Conservation (phyloP, 2,329 filamentous ascomycete species). For the Ophiostoma australiae region DNA sequence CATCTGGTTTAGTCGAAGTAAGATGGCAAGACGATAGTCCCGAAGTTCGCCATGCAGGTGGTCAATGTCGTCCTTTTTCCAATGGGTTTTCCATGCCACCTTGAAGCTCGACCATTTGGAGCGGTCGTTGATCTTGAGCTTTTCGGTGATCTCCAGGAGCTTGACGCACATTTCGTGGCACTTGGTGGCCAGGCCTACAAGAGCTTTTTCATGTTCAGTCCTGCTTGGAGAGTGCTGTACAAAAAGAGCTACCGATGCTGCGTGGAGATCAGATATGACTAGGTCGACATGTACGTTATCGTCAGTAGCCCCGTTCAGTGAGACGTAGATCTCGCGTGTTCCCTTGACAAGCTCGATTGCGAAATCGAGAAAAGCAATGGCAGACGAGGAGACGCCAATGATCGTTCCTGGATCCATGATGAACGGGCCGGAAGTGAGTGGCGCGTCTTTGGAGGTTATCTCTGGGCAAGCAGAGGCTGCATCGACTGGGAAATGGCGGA, state of each 20-base stretch:
- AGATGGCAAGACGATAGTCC: background rate
- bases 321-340: background rate
- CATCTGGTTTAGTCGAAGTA: slow-evolving; percentile 7
- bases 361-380: background rate
- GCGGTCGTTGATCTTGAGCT: background rate
- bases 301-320: background rate
- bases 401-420: background rate
- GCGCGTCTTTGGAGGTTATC: background rate
- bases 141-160: background rate
- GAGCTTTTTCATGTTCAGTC: background rate
- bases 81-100: background rate
- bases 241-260: background rate
- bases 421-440: too few species aligned
- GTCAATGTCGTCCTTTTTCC: slow-evolving; percentile 5
- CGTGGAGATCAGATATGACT: background rate
- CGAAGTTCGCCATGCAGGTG: background rate
- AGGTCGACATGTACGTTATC: background rate
- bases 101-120: slow-evolving; percentile 9
- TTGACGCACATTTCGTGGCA: background rate
- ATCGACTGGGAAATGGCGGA: background rate
- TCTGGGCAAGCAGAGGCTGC: background rate
- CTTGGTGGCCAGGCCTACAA: background rate
- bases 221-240: background rate
- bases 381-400: background rate
- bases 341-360: slow-evolving; percentile 5